A percentile compares a stretch with the other conserved stretches of the same genome.
Evolutionary conservation across 31 red algal genomes (phyloP).

Genomic region (Asparagopsis taxiformis): DNA sequence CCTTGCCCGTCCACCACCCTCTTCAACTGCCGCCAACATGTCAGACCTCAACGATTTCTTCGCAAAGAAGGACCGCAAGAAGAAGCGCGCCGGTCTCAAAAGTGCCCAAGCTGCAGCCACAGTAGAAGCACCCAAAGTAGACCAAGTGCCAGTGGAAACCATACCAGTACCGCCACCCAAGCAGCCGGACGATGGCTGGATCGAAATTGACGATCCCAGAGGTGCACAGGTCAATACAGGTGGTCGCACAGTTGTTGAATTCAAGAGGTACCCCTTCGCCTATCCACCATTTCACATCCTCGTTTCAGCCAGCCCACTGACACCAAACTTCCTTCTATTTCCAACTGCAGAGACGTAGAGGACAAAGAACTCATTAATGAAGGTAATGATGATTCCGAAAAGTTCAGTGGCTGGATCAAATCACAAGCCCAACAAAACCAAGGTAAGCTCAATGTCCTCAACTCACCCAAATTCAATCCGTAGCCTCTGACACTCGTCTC

Average conservation of each 20-base stretch:
- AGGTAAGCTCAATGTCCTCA: constrained; percentile 18
- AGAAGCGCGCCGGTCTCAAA: constrained; percentile 56
- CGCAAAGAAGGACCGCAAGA: constrained; percentile 81
- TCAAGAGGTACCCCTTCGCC: constrained; percentile 30
- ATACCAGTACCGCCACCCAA: constrained; percentile 18
- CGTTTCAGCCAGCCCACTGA: background rate
- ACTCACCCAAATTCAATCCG: background rate
- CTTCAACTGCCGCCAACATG: constrained; percentile 12
- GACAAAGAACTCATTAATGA: constrained; percentile 35
- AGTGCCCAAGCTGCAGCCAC: constrained; percentile 19
- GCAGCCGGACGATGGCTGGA: constrained; percentile 69
- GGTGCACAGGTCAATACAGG: constrained; percentile 73
- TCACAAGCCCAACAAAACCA: constrained; percentile 1
- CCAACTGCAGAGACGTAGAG: constrained; percentile 29
- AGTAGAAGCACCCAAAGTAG: constrained; percentile 6
- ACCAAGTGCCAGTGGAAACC: background rate
- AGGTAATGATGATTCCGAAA: constrained; percentile 33
- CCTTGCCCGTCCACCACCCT: background rate
- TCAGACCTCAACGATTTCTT: constrained; percentile 83
- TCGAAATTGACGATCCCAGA: constrained; percentile 70
- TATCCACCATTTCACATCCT: no score
- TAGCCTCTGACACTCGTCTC: background rate
- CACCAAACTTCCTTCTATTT: background rate
- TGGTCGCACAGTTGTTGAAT: constrained; percentile 59
- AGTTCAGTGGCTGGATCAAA: constrained; percentile 65